Evolutionary conservation across 345 rosid species (phyloP).

Genomic region (Citrus reticulata): DNA sequence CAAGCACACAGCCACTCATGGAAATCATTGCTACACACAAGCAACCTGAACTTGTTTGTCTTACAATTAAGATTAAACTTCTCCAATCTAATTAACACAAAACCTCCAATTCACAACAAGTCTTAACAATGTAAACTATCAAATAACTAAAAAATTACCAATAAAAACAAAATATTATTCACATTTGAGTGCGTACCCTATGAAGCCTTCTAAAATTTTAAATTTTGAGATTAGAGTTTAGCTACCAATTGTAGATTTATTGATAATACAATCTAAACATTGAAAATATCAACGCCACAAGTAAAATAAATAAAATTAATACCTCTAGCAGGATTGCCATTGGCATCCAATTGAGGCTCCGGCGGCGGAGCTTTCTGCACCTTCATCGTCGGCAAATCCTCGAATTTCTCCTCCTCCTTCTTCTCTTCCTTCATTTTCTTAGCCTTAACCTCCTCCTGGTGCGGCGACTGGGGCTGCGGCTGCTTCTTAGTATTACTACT

Average conservation of each 20-base stretch:
- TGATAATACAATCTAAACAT: no score
- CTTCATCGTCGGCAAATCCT: neutral
- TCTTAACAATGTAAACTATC: no score
- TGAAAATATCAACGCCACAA: neutral
- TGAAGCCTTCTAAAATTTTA: neutral
- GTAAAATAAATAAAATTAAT: neutral
- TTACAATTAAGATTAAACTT: neutral
- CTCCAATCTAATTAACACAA: neutral
- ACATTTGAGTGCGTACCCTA: neutral
- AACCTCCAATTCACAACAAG: neutral
- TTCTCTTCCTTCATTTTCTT: slow-evolving; percentile 38
- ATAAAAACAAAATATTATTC: neutral
- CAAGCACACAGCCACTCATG: neutral
- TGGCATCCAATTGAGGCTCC: neutral
- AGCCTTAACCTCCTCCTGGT: slow-evolving; percentile 16
- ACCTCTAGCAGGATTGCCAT: neutral
- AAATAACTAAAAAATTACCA: neutral
- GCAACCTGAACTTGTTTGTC: no score
- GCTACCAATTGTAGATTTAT: no score
- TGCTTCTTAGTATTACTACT: slow-evolving; percentile 31
- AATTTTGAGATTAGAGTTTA: neutral
- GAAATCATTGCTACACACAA: neutral
- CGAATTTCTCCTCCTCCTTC: slow-evolving; percentile 16
- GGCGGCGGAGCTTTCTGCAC: neutral
- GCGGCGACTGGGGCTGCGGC: slow-evolving; percentile 8